Conservation (phyloP, 306 rosid species). For the Elaeagnus macrophylla region DNA sequence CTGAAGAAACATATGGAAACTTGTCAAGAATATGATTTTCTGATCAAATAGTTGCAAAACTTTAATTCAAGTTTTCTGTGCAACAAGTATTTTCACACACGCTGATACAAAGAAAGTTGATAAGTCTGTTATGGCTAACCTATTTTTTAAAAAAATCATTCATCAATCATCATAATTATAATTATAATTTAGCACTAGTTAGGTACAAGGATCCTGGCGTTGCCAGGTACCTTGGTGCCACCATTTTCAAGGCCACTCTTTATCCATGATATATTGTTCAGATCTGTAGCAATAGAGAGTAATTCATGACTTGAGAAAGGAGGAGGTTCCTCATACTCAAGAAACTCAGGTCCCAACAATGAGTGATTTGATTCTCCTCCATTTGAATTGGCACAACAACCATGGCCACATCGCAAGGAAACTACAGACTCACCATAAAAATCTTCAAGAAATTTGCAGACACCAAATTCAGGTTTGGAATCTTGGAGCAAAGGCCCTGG, state of each 20-base stretch:
- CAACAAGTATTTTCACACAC: too few relatives aligned
- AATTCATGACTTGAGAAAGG: constrained; percentile 49
- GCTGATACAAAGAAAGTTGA: too few relatives aligned
- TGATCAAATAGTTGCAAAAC: too few relatives aligned
- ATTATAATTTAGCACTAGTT: constrained; percentile 18
- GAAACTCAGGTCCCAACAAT: constrained; percentile 66
- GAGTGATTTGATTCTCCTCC: constrained; percentile 24
- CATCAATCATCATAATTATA: constrained; percentile 13
- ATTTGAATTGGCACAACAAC: constrained; percentile 36
- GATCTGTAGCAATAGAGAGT: constrained; percentile 52
- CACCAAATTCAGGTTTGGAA: constrained; percentile 26
- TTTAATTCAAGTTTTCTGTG: too few relatives aligned
- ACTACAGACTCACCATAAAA: constrained; percentile 35
- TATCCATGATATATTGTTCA: constrained; percentile 68
- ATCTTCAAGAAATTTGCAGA: constrained; percentile 36
- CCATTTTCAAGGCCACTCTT: constrained; percentile 56
- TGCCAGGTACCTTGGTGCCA: constrained; percentile 20
- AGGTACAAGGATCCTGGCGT: constrained; percentile 21
- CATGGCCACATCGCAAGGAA: constrained; percentile 52
- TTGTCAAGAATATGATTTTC: too few relatives aligned
- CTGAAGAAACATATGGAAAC: too few relatives aligned
- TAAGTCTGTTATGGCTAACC: too few relatives aligned
- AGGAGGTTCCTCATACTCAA: constrained; percentile 47
- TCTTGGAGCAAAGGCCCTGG: constrained; percentile 39
- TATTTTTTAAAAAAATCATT: constrained; percentile 13